phyloP scores from a whole-genome alignment of 1,284 basidiomycete genomes.

The Naganishia sp. region DNA sequence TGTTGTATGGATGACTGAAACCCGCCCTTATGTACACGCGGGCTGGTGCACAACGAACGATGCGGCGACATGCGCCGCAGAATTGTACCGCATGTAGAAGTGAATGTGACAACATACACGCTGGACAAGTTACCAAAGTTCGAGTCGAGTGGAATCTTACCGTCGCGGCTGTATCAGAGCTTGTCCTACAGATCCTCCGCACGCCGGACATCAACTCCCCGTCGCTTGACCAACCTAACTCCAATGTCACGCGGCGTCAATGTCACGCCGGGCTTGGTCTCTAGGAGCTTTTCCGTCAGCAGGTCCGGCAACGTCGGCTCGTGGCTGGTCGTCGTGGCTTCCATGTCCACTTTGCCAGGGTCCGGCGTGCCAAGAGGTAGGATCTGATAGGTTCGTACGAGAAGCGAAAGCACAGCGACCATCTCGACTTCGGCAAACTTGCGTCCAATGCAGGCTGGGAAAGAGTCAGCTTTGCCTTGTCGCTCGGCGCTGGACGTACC shows the following conservation, averaged over 20 bases:
- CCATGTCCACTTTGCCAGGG: neutral
- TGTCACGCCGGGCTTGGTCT: conserved; percentile 28
- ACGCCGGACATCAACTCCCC: conserved; percentile 8
- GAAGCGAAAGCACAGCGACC: conserved; percentile 29
- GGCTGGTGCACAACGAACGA: too few relatives aligned
- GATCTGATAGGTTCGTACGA: conserved; percentile 25
- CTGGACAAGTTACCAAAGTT: too few relatives aligned
- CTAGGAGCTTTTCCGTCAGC: conserved; percentile 26
- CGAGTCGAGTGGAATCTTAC: too few relatives aligned
- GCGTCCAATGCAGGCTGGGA: conserved; percentile 31
- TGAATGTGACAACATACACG: too few relatives aligned
- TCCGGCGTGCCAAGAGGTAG: neutral
- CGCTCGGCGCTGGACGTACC: conserved; percentile 8
- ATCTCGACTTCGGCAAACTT: conserved; percentile 34
- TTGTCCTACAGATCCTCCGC: neutral
- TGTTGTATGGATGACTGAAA: too few relatives aligned
- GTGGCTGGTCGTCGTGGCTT: neutral
- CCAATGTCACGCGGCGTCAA: conserved; percentile 29
- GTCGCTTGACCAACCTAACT: conserved; percentile 23
- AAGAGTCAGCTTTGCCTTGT: neutral
- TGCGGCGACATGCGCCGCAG: too few relatives aligned
- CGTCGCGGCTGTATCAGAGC: too few relatives aligned
- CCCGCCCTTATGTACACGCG: too few relatives aligned
- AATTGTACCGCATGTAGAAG: too few relatives aligned
- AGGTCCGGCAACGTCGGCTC: conserved; percentile 11